Percentiles rank a stretch among this genome's conserved stretches.
Evolutionary conservation across 106 monocot genomes (phyloP).

Genomic region (Gastrodia elata): DNA sequence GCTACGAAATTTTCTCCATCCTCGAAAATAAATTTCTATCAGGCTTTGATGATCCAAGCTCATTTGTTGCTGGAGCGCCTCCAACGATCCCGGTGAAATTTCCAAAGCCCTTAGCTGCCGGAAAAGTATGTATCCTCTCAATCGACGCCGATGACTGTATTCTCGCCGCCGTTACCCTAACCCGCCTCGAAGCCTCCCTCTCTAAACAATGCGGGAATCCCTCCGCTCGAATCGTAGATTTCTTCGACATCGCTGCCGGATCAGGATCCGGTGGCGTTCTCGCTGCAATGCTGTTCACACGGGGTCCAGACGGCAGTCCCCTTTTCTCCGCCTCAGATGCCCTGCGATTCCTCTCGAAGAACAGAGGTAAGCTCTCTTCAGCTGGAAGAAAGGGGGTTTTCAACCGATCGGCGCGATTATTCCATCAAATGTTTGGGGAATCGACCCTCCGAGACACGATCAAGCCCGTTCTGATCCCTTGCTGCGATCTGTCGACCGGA

Average conservation of each 20-base stretch:
- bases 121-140: conserved; percentile 69
- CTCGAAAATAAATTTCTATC: conserved; percentile 59
- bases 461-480: conserved; percentile 74
- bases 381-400: conserved; percentile 8
- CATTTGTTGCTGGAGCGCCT: background rate
- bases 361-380: conserved; percentile 15
- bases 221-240: conserved; percentile 47
- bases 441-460: conserved; percentile 61
- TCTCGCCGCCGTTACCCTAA: conserved; percentile 48
- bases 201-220: conserved; percentile 31
- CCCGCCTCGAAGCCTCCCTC: conserved; percentile 52
- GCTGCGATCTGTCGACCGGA: conserved; percentile 60
- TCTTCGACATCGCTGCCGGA: conserved; percentile 87
- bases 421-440: conserved; percentile 38
- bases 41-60: conserved; percentile 9
- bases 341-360: conserved; percentile 33
- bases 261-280: conserved; percentile 83
- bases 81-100: conserved; percentile 14
- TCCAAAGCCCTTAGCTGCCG: conserved; percentile 1
- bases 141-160: conserved; percentile 51
- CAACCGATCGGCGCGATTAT: conserved; percentile 6
- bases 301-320: conserved; percentile 21
- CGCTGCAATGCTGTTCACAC: conserved; percentile 63
- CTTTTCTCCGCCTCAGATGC: conserved; percentile 48
- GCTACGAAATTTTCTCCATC: conserved; percentile 72